Evolutionary conservation across 257 asterid species (phyloP).

Genomic region (Eucommia ulmoides): DNA sequence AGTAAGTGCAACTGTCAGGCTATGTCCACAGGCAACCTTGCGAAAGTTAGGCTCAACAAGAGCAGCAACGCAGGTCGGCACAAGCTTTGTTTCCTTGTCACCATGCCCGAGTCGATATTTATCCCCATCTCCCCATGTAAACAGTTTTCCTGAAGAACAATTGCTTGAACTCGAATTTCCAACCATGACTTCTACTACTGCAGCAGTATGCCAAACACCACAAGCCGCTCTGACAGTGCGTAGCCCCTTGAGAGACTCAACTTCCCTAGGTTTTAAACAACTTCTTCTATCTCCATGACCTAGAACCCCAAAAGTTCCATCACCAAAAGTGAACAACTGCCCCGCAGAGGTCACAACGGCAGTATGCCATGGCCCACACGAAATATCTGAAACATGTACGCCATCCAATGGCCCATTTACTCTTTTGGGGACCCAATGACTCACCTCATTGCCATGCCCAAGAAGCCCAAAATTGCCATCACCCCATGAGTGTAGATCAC

Average conservation of each 20-base stretch:
- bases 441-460: slow-evolving; percentile 89
- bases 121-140: slow-evolving; percentile 97
- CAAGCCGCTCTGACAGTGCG: slow-evolving; percentile 85
- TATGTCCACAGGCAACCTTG: slow-evolving; percentile 90
- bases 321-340: slow-evolving; percentile 82
- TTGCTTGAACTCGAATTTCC: slow-evolving; percentile 80
- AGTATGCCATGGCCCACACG: slow-evolving; percentile 97
- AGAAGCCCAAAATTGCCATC: slow-evolving; percentile 79
- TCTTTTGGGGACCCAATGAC: slow-evolving; percentile 91
- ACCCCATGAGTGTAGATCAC: slow-evolving; percentile 94
- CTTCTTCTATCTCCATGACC: slow-evolving; percentile 83
- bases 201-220: slow-evolving; percentile 98
- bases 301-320: slow-evolving; percentile 93
- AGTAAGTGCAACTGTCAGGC: slow-evolving; percentile 83
- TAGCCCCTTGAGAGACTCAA: slow-evolving; percentile 81
- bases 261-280: slow-evolving; percentile 70
- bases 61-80: slow-evolving; percentile 90
- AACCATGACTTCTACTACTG: slow-evolving; percentile 87
- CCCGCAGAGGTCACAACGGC: slow-evolving; percentile 93
- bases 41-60: slow-evolving; percentile 83
- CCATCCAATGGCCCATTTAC: slow-evolving; percentile 80
- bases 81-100: slow-evolving; percentile 72
- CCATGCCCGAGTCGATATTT: slow-evolving; percentile 87
- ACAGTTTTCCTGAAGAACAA: slow-evolving; percentile 80
- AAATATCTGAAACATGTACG: slow-evolving; percentile 64